Percentiles rank a stretch among this genome's conserved stretches.
Conservation (phyloP, 2,329 filamentous ascomycete genomes). For the Stemphylium vesicarium region DNA sequence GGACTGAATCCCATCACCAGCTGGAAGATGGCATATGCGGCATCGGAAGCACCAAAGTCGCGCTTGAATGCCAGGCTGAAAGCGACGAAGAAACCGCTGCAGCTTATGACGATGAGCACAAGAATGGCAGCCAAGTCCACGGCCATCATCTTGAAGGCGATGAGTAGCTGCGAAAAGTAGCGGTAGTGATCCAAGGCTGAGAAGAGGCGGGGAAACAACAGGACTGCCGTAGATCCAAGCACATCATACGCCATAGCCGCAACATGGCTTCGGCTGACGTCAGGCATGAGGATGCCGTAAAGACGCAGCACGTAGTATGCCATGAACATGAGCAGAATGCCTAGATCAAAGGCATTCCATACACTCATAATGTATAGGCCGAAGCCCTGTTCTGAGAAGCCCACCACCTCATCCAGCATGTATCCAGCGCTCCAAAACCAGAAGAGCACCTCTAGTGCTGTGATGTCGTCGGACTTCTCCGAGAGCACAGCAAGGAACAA, state of each 20-base stretch:
- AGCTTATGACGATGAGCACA: constrained; percentile 82
- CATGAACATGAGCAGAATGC: constrained; percentile 83
- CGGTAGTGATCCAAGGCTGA: constrained; percentile 93
- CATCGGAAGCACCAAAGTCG: constrained; percentile 71
- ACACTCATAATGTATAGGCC: constrained; percentile 97
- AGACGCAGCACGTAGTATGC: constrained; percentile 89
- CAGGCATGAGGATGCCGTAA: constrained; percentile 83
- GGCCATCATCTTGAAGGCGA: constrained; percentile 93
- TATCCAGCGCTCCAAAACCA: constrained; percentile 99
- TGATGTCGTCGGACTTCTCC: constrained; percentile 79
- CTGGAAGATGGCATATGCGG: constrained; percentile 93
- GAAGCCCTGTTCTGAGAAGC: constrained; percentile 96
- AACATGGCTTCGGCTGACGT: constrained; percentile 70
- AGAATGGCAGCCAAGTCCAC: constrained; percentile 86
- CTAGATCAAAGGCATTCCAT: constrained; percentile 95
- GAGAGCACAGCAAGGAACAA: constrained; percentile 84
- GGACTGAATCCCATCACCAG: constrained; percentile 96
- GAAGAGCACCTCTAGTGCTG: constrained; percentile 83
- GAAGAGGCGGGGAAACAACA: constrained; percentile 89
- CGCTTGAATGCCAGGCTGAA: constrained; percentile 81
- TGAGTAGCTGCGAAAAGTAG: constrained; percentile 93
- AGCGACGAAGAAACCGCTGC: constrained; percentile 94
- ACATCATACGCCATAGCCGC: constrained; percentile 91
- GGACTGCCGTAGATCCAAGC: constrained; percentile 86
- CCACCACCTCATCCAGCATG: constrained; percentile 94